Evolutionary conservation across 1,284 basidiomycete genomes (phyloP).

Genomic region (Gyrodon tennesseensis): DNA sequence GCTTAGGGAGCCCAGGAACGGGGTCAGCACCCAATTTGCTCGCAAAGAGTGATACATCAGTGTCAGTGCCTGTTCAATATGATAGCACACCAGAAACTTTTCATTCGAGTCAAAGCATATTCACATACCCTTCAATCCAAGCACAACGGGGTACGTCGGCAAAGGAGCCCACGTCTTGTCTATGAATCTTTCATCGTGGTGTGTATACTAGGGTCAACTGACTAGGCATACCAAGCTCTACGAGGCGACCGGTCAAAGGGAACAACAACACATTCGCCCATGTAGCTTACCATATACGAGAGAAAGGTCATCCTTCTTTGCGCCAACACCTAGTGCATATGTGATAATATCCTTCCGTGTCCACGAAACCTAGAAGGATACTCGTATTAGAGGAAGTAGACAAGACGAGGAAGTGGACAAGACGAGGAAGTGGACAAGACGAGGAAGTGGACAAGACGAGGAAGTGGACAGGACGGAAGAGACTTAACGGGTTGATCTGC

Average conservation of each 20-base stretch:
- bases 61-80: slow-evolving; percentile 47
- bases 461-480: too few relatives aligned
- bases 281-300: slow-evolving; percentile 38
- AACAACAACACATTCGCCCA: neutral
- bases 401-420: too few relatives aligned
- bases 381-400: neutral
- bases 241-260: neutral
- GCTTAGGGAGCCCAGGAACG: slow-evolving; percentile 63
- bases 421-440: too few relatives aligned
- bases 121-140: slow-evolving; percentile 56
- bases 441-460: too few relatives aligned
- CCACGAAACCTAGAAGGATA: slow-evolving; percentile 38
- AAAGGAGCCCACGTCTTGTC: slow-evolving; percentile 56
- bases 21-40: slow-evolving; percentile 50
- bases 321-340: slow-evolving; percentile 40
- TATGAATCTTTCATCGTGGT: slow-evolving; percentile 26
- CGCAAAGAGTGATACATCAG: slow-evolving; percentile 67
- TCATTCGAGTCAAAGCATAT: neutral
- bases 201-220: neutral
- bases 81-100: too few relatives aligned
- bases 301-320: slow-evolving; percentile 40
- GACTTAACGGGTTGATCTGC: slow-evolving; percentile 34
- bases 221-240: slow-evolving; percentile 41
- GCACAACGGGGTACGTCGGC: slow-evolving; percentile 58
- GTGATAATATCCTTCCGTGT: slow-evolving; percentile 41